Percentiles rank a stretch among this genome's conserved stretches.
phyloP scores from a whole-genome alignment of 345 rosid genomes.

The Noccaea bulbosa region DNA sequence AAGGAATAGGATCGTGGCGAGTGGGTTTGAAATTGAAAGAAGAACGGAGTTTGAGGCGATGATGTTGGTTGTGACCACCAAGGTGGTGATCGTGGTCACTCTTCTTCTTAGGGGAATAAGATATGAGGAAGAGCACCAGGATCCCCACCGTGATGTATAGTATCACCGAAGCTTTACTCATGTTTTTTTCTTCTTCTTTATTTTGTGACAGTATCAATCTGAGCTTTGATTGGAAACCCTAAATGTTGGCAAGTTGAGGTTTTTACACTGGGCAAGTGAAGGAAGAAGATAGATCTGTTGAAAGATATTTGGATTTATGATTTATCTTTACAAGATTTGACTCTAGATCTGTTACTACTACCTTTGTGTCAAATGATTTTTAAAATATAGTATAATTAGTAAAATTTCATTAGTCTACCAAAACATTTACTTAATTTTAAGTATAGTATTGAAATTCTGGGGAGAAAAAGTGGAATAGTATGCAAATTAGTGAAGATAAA shows the following conservation, averaged over 20 bases:
- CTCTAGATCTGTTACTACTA: conserved; percentile 17
- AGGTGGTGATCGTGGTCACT: conserved; percentile 43
- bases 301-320: background rate
- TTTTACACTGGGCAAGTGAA: conserved; percentile 1
- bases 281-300: conserved; percentile 27
- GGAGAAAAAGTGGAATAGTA: too few relatives aligned
- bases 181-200: background rate
- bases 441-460: too few relatives aligned
- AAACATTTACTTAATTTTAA: background rate
- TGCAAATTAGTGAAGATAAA: too few relatives aligned
- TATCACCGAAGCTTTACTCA: conserved; percentile 53
- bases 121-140: conserved; percentile 57
- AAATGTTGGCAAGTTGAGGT: conserved; percentile 20
- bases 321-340: conserved; percentile 12
- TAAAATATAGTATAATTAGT: background rate
- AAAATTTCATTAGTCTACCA: too few relatives aligned
- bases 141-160: conserved; percentile 57
- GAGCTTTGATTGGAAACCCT: conserved; percentile 33
- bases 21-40: conserved; percentile 53
- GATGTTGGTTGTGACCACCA: conserved; percentile 46
- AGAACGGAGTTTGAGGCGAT: conserved; percentile 63
- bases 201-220: background rate
- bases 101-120: conserved; percentile 54
- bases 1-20: conserved; percentile 60
- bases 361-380: conserved; percentile 10